These are phyloP conservation scores for Chlorella vulgaris DNA, from an alignment of 139 green algal genomes.

Conservation along the genomic window DNA sequence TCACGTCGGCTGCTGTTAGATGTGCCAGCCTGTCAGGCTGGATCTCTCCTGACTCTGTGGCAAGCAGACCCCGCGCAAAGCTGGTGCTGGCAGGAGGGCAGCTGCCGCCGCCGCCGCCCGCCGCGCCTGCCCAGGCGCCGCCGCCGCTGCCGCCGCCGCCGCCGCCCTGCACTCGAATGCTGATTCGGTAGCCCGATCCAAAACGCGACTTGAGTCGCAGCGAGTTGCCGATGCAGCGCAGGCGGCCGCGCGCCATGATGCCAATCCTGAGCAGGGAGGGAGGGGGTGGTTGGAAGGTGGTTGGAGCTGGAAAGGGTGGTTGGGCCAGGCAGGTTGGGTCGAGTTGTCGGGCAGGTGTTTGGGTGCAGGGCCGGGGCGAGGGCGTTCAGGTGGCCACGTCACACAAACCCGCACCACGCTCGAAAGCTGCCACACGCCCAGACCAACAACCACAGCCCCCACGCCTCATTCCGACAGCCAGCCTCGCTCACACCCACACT, in stretches of 20 bases:
- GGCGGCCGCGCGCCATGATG: conserved; percentile 91
- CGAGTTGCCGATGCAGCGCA: conserved; percentile 83
- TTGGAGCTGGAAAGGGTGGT: background rate
- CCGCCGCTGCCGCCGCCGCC: background rate
- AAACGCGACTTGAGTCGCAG: conserved; percentile 93
- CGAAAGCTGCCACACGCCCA: too few species aligned
- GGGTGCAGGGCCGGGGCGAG: too few species aligned
- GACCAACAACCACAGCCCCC: too few species aligned
- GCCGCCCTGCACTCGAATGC: conserved; percentile 25
- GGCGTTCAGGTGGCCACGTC: too few species aligned
- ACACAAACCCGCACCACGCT: too few species aligned
- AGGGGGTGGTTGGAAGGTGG: background rate
- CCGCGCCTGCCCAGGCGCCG: background rate
- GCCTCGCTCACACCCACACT: too few species aligned
- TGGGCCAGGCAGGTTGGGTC: too few species aligned
- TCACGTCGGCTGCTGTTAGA: background rate
- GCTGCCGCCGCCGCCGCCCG: background rate
- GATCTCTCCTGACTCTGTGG: background rate
- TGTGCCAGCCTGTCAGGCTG: background rate
- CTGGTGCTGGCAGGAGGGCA: background rate
- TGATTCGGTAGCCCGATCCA: conserved; percentile 80
- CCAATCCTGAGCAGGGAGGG: conserved; percentile 57
- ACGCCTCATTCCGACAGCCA: too few species aligned
- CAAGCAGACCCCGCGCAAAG: background rate
- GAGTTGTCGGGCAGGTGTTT: too few species aligned